Base-by-base conservation (phyloP, 805 yeast species). In the Wickerhamomyces queroliae region DNA sequence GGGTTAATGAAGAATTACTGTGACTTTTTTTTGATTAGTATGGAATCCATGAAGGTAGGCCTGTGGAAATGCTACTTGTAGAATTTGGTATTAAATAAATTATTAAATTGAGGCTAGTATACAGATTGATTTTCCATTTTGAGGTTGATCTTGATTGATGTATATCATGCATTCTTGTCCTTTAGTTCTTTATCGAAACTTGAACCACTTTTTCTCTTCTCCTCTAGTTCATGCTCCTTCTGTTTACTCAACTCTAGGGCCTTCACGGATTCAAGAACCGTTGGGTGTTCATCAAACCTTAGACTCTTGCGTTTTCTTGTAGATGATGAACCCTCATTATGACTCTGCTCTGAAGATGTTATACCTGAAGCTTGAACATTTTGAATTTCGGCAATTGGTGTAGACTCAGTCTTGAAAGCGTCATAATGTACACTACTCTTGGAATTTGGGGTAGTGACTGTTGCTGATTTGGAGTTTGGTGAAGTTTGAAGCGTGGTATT, bases 241-340 rank as follows among this genome's bases (percentile, higher is more conserved):
- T 28, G 11, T n/a, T 31, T 33, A 33, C 46, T 47, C 19, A 32
- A 23, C 26, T 47, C 50, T 26, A 49, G 13, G 7, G 45, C 47
- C 36, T 45, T 50, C 3, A 50, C 56, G 5, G 50, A 44, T 16
- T 55, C 55, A 17, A 53, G 24, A 3, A 53, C 45, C 4, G 48
- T 52, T 26, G 62, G 59, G 29, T 61, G 64, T n/a, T 65, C 67
- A 16, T 70, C 72, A 47, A 72, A 72, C 33, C 76, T 53, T 40
- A 72, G 59, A 39, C 67, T 65, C 50, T 67, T 69, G 43, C 70
- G 58, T 54, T 64, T 62, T 43, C 48, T 55, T 24, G 55, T 40
- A 17, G 38, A 37, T 3, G 47, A 29, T 3, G 43, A 39, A 10
- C 28, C 17, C 16, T 29, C 41, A n/a, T n/a, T n/a, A n/a, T n/a